Evolutionary conservation across 257 asterid genomes (phyloP).

Genomic region (Apocynum venetum): DNA sequence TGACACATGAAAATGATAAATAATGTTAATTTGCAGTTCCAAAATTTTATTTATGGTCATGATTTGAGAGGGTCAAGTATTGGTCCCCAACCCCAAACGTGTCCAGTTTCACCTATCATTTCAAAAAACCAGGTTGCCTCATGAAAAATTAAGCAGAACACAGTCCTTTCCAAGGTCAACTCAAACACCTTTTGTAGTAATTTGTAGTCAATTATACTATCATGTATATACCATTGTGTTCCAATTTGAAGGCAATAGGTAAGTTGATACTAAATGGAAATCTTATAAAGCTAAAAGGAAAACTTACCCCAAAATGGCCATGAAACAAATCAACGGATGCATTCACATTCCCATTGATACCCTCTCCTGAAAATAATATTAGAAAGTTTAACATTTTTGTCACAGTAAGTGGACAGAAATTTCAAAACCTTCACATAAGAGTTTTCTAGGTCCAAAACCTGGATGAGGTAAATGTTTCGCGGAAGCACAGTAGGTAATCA

Average conservation of each 20-base stretch:
- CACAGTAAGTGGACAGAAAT: background rate
- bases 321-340: conserved; percentile 85
- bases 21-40: background rate
- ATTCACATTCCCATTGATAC: conserved; percentile 82
- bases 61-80: background rate
- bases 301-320: conserved; percentile 80
- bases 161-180: background rate
- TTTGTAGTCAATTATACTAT: background rate
- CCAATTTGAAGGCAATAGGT: background rate
- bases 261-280: background rate
- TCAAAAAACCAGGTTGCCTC: background rate
- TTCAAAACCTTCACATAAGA: background rate
- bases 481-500: no score
- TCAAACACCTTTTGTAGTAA: background rate
- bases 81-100: background rate
- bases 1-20: background rate
- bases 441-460: no score
- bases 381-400: background rate
- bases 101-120: background rate
- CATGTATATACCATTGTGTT: background rate
- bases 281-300: conserved; percentile 1
- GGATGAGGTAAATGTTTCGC: background rate
- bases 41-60: background rate
- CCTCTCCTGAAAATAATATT: conserved; percentile 65
- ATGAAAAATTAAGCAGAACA: background rate